These are phyloP conservation scores for Termitomyces sp. DNA, from an alignment of 1,284 basidiomycete genomes.

Conservation along the genomic window DNA sequence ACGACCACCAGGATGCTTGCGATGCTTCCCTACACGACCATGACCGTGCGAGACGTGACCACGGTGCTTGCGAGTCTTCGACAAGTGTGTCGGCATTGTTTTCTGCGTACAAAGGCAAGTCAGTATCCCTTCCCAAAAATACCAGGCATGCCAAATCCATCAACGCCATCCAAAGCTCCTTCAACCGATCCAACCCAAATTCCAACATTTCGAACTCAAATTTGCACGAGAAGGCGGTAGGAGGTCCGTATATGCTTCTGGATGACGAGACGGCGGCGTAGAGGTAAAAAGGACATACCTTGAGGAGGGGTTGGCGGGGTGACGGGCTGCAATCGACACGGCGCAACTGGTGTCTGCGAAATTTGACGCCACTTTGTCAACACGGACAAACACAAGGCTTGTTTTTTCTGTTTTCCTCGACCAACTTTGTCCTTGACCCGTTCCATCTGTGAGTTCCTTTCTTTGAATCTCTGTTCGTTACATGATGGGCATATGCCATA, in stretches of 20 bases:
- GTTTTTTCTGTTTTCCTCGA: not conserved
- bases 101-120: slow-evolving; percentile 27
- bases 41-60: slow-evolving; percentile 99
- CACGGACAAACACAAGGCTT: slow-evolving; percentile 25
- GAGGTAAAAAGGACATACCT: slow-evolving; percentile 50
- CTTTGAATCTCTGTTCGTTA: slow-evolving; percentile 4
- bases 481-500: slow-evolving; percentile 53
- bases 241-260: slow-evolving; percentile 1
- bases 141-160: slow-evolving; percentile 19
- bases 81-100: slow-evolving; percentile 91
- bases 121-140: slow-evolving; percentile 20
- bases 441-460: slow-evolving; percentile 12
- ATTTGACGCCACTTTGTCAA: slow-evolving; percentile 27
- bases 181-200: slow-evolving; percentile 31
- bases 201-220: slow-evolving; percentile 26
- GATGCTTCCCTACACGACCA: slow-evolving; percentile 99
- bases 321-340: slow-evolving; percentile 26
- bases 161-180: slow-evolving; percentile 40
- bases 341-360: slow-evolving; percentile 12
- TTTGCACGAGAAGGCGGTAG: slow-evolving; percentile 17
- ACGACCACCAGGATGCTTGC: slow-evolving; percentile 99
- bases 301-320: slow-evolving; percentile 51
- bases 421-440: not conserved
- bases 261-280: slow-evolving; percentile 17
- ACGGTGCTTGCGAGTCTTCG: slow-evolving; percentile 97